Base-by-base conservation (phyloP, 345 rosid genomes). In the Heritiera littoralis region DNA sequence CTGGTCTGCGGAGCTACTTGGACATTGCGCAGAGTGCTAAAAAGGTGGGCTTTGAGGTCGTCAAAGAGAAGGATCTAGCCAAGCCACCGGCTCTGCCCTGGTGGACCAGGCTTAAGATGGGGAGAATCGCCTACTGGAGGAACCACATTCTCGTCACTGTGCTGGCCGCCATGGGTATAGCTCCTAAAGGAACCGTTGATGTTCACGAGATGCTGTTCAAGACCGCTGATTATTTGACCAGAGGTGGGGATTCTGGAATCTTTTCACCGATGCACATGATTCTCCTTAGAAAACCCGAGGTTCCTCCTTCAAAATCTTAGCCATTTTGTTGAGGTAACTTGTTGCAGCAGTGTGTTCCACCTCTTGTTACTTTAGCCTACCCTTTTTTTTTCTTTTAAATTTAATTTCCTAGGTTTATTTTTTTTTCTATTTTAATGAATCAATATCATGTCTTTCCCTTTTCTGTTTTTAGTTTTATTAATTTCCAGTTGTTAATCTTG, bases 221-320 rank as follows among this genome's bases (percentile, higher is more conserved):
- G 84, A 91, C 98, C 8, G 99, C 97, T 14, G 94, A 92, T 87
- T 85, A 87, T 74, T 86, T 95, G 85, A 92, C 92, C 23, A 83
- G 82, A 66, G 99, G 97, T 0, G 99, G 98, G 3, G 98, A 95
- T 72, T 85, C 87, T 46, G 99, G 91, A n/a, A 95, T 95, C 15
- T 95, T 95, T 86, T 54, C 89, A 23, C 99, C 99, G 38, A 95
- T 95, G 99, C 93, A 95, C 82, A 93, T 95, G 98, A 82, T 93
- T 61, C 98, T 95, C 83, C 90, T 93, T 86, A 89, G 92, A 80
- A 95, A 95, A 77, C 99, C 98, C 13, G 89, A 80, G 81, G 74
- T 14, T 2, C 13, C 77, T 12, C 75, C 76, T 41, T 72, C 81
- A 1, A 40, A 75, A 51, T 80, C 85, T 71, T 87, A 85, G 82